These are phyloP conservation scores for Diaporthe sp. DNA, from an alignment of 2,329 filamentous ascomycete genomes.

Conservation along the genomic window DNA sequence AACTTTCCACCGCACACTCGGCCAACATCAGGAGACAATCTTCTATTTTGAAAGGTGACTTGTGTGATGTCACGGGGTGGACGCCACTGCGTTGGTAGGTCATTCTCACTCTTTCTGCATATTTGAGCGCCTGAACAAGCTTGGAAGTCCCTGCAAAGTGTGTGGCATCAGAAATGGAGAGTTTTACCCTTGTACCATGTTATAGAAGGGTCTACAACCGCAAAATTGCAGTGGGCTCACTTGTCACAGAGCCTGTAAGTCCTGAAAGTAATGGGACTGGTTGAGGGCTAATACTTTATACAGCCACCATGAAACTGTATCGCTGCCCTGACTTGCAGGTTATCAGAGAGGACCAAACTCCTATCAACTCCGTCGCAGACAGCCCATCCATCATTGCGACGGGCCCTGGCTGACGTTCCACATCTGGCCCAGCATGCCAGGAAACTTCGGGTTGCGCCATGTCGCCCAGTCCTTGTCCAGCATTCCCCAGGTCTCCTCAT, in stretches of 20 bases:
- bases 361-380: neutral
- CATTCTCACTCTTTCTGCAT: neutral
- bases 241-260: neutral
- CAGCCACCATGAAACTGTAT: neutral
- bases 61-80: neutral
- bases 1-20: neutral
- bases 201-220: neutral
- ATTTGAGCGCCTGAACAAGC: neutral
- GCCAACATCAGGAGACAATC: neutral
- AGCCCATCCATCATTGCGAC: conserved; percentile 23
- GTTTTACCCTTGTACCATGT: neutral
- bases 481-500: conserved; percentile 67
- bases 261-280: neutral
- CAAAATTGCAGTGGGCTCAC: neutral
- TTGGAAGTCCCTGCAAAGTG: neutral
- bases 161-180: too few species aligned
- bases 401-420: conserved; percentile 58
- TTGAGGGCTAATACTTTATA: neutral
- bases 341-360: neutral
- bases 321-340: neutral
- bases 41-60: neutral
- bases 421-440: conserved; percentile 52
- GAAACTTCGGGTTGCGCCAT: conserved; percentile 57
- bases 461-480: conserved; percentile 53
- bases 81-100: neutral